These are phyloP conservation scores for Rosa rugosa DNA, from an alignment of 306 rosid species.

Conservation along the genomic window DNA sequence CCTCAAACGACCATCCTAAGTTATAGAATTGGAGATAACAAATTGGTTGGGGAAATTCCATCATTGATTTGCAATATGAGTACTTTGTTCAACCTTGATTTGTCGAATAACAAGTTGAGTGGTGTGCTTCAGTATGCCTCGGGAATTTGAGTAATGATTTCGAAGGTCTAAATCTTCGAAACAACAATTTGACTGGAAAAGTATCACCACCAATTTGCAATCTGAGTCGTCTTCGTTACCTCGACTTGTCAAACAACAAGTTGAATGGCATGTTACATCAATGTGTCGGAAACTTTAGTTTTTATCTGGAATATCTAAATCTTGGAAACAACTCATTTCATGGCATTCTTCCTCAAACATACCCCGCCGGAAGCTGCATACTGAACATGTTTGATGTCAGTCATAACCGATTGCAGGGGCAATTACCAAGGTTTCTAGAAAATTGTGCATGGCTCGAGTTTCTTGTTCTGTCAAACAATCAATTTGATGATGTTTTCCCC, in stretches of 20 bases:
- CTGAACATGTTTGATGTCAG: conserved; percentile 2
- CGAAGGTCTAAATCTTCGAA: too few relatives aligned
- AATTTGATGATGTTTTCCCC: neutral
- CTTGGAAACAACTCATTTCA: too few relatives aligned
- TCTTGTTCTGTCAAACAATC: neutral
- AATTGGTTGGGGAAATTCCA: neutral
- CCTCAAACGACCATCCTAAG: too few relatives aligned
- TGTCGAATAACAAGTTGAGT: conserved; percentile 9
- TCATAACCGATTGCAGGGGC: neutral
- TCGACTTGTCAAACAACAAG: too few relatives aligned
- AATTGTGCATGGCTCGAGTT: neutral
- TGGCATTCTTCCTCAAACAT: neutral
- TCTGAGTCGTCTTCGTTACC: too few relatives aligned
- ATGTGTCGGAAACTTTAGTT: too few relatives aligned
- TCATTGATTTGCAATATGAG: neutral
- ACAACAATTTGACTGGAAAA: too few relatives aligned
- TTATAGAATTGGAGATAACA: neutral
- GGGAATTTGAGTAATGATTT: too few relatives aligned
- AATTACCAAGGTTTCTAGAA: neutral
- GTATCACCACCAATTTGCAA: too few relatives aligned
- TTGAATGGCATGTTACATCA: too few relatives aligned
- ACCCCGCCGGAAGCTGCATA: neutral
- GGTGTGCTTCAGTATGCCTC: too few relatives aligned
- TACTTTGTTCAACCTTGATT: neutral
- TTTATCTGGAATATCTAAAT: too few relatives aligned